Percentiles rank a stretch among this genome's conserved stretches.
Evolutionary conservation across 495 filamentous ascomycete species (phyloP).

Genomic region (Aspergillus funiculosus): DNA sequence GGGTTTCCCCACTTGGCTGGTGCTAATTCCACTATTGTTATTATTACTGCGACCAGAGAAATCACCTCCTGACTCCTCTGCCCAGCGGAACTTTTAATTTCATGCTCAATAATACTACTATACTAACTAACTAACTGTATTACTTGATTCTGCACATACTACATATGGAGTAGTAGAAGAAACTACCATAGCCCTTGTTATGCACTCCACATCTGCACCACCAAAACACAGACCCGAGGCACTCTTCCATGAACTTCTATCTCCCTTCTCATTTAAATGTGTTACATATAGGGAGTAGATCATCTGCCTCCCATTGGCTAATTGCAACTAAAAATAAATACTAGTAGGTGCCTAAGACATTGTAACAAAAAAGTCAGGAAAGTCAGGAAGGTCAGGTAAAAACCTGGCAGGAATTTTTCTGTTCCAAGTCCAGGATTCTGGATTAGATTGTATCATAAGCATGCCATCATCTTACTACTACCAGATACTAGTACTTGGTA

Average conservation of each 20-base stretch:
- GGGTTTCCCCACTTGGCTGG: constrained; percentile 20
- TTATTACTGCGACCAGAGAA: neutral
- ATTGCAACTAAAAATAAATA: constrained; percentile 22
- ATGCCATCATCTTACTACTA: too few species aligned
- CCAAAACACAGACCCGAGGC: constrained; percentile 5
- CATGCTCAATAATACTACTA: too few species aligned
- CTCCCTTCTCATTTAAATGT: constrained; percentile 20
- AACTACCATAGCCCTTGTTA: neutral
- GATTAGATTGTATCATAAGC: too few species aligned
- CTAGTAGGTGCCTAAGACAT: too few species aligned
- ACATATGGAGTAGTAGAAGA: neutral
- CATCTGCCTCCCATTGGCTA: constrained; percentile 18
- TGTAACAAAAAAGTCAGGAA: constrained; percentile 8
- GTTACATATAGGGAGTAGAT: constrained; percentile 25
- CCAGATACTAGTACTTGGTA: too few species aligned
- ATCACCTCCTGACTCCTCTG: constrained; percentile 1
- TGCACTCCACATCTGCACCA: constrained; percentile 13
- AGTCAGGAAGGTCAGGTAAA: neutral
- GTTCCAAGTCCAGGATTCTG: neutral
- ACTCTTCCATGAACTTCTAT: constrained; percentile 19
- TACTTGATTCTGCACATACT: neutral
- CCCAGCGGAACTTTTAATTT: neutral
- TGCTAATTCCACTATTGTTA: constrained; percentile 10
- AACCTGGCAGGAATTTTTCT: neutral
- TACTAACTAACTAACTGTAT: neutral